Conservation (phyloP, 1,284 basidiomycete species). For the Melampsora larici-populina region DNA sequence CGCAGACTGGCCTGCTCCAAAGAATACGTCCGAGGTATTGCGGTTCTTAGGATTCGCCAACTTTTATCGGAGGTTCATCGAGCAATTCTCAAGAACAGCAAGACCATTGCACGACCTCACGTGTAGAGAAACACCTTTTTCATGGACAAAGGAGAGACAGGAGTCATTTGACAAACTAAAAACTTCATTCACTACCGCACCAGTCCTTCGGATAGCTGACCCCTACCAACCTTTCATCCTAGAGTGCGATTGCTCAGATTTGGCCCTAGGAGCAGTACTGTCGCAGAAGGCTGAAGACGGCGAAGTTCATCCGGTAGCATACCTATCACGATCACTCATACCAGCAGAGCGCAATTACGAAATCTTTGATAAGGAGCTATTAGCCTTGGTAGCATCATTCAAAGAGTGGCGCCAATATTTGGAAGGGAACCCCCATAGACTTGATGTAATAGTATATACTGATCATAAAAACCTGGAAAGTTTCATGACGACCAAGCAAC, state of each 20-base stretch:
- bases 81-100: too few species aligned
- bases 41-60: too few species aligned
- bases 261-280: background rate
- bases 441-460: background rate
- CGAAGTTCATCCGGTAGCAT: background rate
- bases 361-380: background rate
- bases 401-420: background rate
- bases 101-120: constrained; percentile 50
- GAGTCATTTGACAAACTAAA: background rate
- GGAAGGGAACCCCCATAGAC: too few species aligned
- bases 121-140: constrained; percentile 44
- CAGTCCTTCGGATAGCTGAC: constrained; percentile 49
- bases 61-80: too few species aligned
- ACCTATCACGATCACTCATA: background rate
- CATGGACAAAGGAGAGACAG: background rate
- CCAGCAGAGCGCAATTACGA: background rate
- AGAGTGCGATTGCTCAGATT: background rate
- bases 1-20: too few species aligned
- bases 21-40: too few species aligned
- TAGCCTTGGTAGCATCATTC: background rate
- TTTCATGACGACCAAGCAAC: too few species aligned
- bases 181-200: constrained; percentile 32
- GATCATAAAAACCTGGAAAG: background rate
- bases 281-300: background rate
- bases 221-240: too few species aligned